Base-by-base conservation (phyloP, 192 early-diverging fungal genomes). In the Podochytrium sp. region DNA sequence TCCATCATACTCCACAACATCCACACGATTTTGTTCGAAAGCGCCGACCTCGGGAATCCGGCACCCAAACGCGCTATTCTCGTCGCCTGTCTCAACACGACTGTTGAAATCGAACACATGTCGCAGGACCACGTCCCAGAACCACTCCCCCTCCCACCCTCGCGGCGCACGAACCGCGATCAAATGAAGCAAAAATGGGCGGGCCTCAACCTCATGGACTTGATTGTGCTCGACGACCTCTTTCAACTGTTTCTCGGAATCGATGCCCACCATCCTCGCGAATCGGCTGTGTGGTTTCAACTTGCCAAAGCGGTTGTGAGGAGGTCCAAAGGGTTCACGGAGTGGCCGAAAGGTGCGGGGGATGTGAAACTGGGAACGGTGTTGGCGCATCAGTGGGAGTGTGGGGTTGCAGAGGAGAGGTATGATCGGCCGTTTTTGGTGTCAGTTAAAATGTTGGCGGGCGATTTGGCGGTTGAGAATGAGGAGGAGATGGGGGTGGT, bases 31-130 rank as follows among this genome's bases (percentile, higher is more conserved):
- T 16, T 69, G n/a, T 35, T 37, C 12, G 51, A 51, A 51, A 16
- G 30, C 1, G 12, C 12, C 47, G 35, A 56, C 20, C 16, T 69
- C 1, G 25, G 50, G 1, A 4, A 2, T 20, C 12, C 51, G n/a
- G 12, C 16, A 6, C 35, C 59, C 10, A 69, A 69, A n/a, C 50
- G 66, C 7, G 66, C 66, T 30, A 35, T 69, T 35, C 25, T 69
- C 12, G 52, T 69, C 5, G 66, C 66, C 29, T 69, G 66, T n/a
- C 34, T 56, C 20, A 25, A 38, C 33, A 69, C 66, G 5, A 69
- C 25, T n/a, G 23, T 69, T 32, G 66, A 69, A 51, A 56, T 69
- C 20, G 12, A 20, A 3, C 10, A 66, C 2, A 10, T 66, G 10
- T 33, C 65, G 2, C n/a, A n/a, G n/a, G 55, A 47, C 7, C n/a